Evolutionary conservation across 306 rosid species (phyloP).

Genomic region (Adenanthera pavonina): DNA sequence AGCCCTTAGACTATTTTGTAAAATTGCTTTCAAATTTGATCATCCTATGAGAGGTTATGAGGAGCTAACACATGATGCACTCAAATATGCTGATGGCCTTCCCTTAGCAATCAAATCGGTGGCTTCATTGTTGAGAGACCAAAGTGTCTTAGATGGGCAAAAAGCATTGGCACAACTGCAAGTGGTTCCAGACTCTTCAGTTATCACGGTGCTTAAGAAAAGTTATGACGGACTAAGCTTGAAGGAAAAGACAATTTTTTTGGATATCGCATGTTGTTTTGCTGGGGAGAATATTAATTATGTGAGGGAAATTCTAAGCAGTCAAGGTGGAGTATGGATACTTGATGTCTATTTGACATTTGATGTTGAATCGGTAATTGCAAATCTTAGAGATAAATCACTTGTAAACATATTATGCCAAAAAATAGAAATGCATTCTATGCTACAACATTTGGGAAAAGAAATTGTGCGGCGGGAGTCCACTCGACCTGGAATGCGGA

Average conservation of each 20-base stretch:
- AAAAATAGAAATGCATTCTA: fast-evolving
- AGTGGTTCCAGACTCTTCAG: not conserved
- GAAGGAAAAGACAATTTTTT: not conserved
- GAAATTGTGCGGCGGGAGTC: slow-evolving; percentile 5
- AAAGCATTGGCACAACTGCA: not conserved
- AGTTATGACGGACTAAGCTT: not conserved
- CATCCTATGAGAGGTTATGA: not conserved
- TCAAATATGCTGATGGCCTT: not conserved
- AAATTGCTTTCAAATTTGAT: not conserved
- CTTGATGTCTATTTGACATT: too few species aligned
- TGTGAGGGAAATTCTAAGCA: not conserved
- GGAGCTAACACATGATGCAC: not conserved
- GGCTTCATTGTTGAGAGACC: not conserved
- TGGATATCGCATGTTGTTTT: not conserved
- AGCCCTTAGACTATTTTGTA: not conserved
- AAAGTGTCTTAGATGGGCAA: not conserved
- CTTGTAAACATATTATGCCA: not conserved
- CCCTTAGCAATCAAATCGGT: not conserved
- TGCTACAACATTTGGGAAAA: not conserved
- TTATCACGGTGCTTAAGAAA: not conserved
- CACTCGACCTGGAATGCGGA: slow-evolving; percentile 1
- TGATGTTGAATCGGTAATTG: not conserved
- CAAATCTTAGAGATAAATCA: not conserved
- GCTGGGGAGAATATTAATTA: not conserved
- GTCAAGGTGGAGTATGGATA: too few species aligned